Percentiles rank a stretch among this genome's conserved stretches.
Evolutionary conservation across 179 eudicot species (phyloP).

Genomic region (Beta lomatogona): DNA sequence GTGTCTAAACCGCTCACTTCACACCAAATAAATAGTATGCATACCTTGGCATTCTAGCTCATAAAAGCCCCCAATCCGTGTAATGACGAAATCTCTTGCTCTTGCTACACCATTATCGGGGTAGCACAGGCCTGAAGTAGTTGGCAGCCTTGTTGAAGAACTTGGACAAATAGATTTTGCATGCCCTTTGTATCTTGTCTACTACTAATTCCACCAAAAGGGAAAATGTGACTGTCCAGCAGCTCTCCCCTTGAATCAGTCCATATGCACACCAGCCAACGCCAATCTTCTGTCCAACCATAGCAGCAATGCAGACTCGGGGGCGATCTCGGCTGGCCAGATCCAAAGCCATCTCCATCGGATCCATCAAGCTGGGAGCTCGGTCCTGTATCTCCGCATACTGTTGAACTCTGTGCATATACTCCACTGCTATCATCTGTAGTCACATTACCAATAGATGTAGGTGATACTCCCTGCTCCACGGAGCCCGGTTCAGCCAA

Average conservation of each 20-base stretch:
- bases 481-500: slow-evolving; percentile 93
- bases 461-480: slow-evolving; percentile 69
- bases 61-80: slow-evolving; percentile 88
- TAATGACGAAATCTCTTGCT: slow-evolving; percentile 88
- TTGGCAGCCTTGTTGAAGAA: slow-evolving; percentile 93
- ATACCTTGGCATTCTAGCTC: slow-evolving; percentile 98
- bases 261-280: slow-evolving; percentile 97
- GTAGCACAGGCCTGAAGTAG: slow-evolving; percentile 78
- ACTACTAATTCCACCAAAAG: slow-evolving; percentile 97
- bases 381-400: slow-evolving; percentile 55
- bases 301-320: slow-evolving; percentile 96
- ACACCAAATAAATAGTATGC: neutral
- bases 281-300: slow-evolving; percentile 99
- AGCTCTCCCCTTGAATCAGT: slow-evolving; percentile 98
- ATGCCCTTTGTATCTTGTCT: slow-evolving; percentile 98
- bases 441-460: slow-evolving; percentile 40
- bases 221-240: slow-evolving; percentile 86
- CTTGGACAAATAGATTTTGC: slow-evolving; percentile 92
- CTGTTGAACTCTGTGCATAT: slow-evolving; percentile 51
- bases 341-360: slow-evolving; percentile 60
- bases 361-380: slow-evolving; percentile 69
- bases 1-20: neutral
- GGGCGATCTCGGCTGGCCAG: slow-evolving; percentile 57
- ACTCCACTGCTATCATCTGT: slow-evolving; percentile 70
- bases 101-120: slow-evolving; percentile 57